phyloP scores from a whole-genome alignment of 2,329 filamentous ascomycete genomes.

The Talaromyces funiculosus region DNA sequence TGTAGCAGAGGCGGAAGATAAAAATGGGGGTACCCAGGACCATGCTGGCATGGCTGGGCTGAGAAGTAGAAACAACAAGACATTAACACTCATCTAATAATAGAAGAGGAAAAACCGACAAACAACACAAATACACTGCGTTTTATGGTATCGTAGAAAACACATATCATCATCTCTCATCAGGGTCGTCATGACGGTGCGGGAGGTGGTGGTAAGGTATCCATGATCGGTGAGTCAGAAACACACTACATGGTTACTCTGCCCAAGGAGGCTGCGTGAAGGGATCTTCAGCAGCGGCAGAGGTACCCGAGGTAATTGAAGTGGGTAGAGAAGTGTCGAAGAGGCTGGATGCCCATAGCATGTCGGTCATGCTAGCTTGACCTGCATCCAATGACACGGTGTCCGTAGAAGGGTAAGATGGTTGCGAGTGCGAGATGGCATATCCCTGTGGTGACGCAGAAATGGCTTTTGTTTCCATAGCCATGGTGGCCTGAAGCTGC shows the following conservation, averaged over 20 bases:
- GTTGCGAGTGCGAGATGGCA: constrained; percentile 23
- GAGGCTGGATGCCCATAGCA: constrained; percentile 29
- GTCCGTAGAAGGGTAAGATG: constrained; percentile 17
- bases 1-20: constrained; percentile 14
- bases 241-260: constrained; percentile 9
- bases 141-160: constrained; percentile 21
- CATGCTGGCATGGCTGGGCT: neutral
- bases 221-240: constrained; percentile 17
- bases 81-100: neutral
- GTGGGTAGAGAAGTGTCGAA: constrained; percentile 21
- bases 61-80: neutral
- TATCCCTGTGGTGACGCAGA: constrained; percentile 28
- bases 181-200: constrained; percentile 32
- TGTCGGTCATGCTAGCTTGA: constrained; percentile 26
- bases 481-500: constrained; percentile 34
- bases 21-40: neutral
- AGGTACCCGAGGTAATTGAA: constrained; percentile 2
- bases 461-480: constrained; percentile 29
- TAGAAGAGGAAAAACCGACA: neutral
- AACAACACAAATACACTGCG: constrained; percentile 8
- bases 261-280: constrained; percentile 31
- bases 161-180: constrained; percentile 43
- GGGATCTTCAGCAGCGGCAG: constrained; percentile 26
- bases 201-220: constrained; percentile 30
- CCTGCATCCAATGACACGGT: constrained; percentile 14